phyloP scores from a whole-genome alignment of 2,329 filamentous ascomycete genomes.

The Aspergillus cejpii region DNA sequence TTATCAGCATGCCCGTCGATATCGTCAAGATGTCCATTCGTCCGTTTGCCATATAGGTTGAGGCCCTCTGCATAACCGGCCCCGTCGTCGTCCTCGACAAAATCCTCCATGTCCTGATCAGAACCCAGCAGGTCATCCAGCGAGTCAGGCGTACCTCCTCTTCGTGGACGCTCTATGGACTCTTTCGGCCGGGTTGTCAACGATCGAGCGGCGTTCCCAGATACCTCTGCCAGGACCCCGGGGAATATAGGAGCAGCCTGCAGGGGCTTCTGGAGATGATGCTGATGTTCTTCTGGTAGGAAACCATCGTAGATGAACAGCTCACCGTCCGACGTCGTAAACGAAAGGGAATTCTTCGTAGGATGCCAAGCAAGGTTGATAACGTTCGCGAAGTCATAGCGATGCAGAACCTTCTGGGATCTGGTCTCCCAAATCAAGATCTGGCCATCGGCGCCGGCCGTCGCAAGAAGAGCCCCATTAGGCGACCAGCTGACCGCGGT shows the following conservation, averaged over 20 bases:
- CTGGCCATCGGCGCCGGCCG: slow-evolving; percentile 47
- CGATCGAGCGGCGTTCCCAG: slow-evolving; percentile 56
- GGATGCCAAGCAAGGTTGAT: slow-evolving; percentile 88
- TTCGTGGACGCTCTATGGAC: slow-evolving; percentile 46
- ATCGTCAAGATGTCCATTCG: slow-evolving; percentile 45
- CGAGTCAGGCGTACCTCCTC: slow-evolving; percentile 64
- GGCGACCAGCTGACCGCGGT: slow-evolving; percentile 89
- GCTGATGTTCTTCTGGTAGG: slow-evolving; percentile 46
- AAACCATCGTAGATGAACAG: slow-evolving; percentile 72
- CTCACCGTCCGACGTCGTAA: slow-evolving; percentile 87
- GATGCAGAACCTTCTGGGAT: slow-evolving; percentile 72
- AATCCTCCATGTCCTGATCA: slow-evolving; percentile 64
- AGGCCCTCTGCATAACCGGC: slow-evolving; percentile 71
- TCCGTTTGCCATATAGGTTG: slow-evolving; percentile 58
- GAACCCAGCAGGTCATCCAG: slow-evolving; percentile 72
- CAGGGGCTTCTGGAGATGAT: slow-evolving; percentile 46
- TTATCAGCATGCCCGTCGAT: slow-evolving; percentile 45
- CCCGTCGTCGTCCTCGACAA: slow-evolving; percentile 91
- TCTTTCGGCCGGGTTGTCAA: slow-evolving; percentile 52
- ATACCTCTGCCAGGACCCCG: slow-evolving; percentile 65
- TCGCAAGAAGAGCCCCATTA: slow-evolving; percentile 80
- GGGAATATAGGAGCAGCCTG: slow-evolving; percentile 83
- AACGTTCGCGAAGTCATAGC: slow-evolving; percentile 73
- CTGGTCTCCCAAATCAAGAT: slow-evolving; percentile 76
- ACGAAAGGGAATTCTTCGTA: slow-evolving; percentile 77